Base-by-base conservation (phyloP, 2,329 filamentous ascomycete species). In the Colletotrichum orbiculare region DNA sequence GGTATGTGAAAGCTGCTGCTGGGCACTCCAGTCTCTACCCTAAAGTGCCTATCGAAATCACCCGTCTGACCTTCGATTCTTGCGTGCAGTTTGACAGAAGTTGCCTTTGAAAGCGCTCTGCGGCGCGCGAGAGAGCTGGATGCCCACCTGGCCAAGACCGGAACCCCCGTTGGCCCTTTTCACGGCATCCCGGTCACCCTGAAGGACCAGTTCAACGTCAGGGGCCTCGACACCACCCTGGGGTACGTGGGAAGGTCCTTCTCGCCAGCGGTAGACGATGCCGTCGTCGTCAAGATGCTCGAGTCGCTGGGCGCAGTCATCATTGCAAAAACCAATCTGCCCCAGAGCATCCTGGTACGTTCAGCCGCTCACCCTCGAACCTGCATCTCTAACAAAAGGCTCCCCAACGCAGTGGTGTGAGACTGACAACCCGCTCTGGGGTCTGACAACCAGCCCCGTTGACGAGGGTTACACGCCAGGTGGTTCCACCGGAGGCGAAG, bases 281-380 rank as follows among this genome's bases (percentile, higher is more conserved):
- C 85, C 4, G 83, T 85, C 0, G 78, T 91, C n/a, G 83, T 90
- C 0, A 79, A 82, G 1, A 77, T 90, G 2, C 76, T 91, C 8
- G 77, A 83, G 38, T 78, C 77, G 11, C 77, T 87, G 0, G 90
- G 90, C 2, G 89, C 89, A 1, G 80, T 91, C 2, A 79, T 88
- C 47, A 88, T 89, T 70, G 85, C 86, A 61, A 91, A 92, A 73
- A 92, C 90, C 0, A 92, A 91, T 62, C 82, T 91, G 5, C 89
- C 90, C 0, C 86, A 88, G 69, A 83, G 81, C 0, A 77, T 88
- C 53, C 81, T 81, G 73, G 79, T 81, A 12, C 73, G 89, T 49
- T 88, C 91, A 43, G 5, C 7, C 3, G 12, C 41, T 8, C 9
- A n/a, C 8, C 11, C 41, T 5, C 1, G 25, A 25, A 5, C 25